Evolutionary conservation across 2,329 filamentous ascomycete genomes (phyloP), one percentile per base, ranked within the genome.

Genomic region (Lecanosticta acicola): DNA sequence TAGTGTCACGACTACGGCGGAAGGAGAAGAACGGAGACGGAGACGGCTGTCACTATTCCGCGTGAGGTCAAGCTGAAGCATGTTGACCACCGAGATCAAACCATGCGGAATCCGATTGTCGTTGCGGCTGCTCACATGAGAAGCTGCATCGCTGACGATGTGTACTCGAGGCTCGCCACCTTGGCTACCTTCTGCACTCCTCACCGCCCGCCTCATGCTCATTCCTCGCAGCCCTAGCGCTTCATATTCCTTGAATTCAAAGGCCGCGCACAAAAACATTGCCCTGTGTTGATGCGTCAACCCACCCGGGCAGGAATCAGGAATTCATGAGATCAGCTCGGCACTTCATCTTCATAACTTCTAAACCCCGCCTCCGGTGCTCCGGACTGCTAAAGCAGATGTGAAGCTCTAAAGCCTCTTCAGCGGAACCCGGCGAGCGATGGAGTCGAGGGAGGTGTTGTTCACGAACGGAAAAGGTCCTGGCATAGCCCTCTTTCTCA

Each of bases 321-420:
- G 55, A 51, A 26, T 64, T 55, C 1, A 51, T 66, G n/a, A 66
- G 57, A 5, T 60, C 46, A 1, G 62, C 62, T 4, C 69, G 67
- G 63, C 66, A 71, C 17, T 61, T 53, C 21, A 70, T 59, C 20
- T 71, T 55, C 29, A 67, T 54, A 26, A 58, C 59, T 1, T 67
- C 68, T 1, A 64, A 38, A 3, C 68, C 68, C 26, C 63, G 63
- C 2, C 61, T 57, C 36, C 69, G 63, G 35, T 63, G 64, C 1
- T 60, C 57, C 1, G 68, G 68, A 24, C 62, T 53, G 2, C 64
- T 67, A 45, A 63, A 61, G 35, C 66, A 50, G 3, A 64, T 63
- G 17, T 66, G 57, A 2, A 68, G 59, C 19, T 65, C 66, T 66
- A 19, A 18, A 18, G 11, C 11, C n/a, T n/a, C n/a, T n/a, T n/a